Evolutionary conservation across 2,329 filamentous ascomycete species (phyloP).

Genomic region (Plectosphaerella sp.): DNA sequence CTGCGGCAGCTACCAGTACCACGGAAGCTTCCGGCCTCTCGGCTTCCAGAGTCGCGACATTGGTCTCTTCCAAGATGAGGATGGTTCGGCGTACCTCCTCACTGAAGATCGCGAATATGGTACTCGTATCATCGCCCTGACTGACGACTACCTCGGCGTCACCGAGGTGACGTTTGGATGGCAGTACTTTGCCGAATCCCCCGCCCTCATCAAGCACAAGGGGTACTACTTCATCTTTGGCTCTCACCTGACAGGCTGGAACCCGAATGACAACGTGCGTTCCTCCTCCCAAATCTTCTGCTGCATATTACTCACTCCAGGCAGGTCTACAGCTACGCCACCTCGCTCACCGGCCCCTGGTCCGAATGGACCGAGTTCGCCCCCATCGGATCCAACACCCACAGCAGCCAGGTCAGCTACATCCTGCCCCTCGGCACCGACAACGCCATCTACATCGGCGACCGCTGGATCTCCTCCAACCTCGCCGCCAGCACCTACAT

Average conservation of each 20-base stretch:
- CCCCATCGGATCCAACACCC: constrained; percentile 50
- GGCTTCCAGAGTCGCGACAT: constrained; percentile 42
- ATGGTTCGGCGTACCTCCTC: constrained; percentile 57
- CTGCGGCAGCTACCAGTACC: constrained; percentile 51
- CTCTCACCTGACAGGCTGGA: constrained; percentile 51
- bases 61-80: constrained; percentile 57
- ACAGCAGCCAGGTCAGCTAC: constrained; percentile 56
- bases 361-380: constrained; percentile 56
- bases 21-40: constrained; percentile 27
- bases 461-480: constrained; percentile 60
- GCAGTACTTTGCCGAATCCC: constrained; percentile 53
- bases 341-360: constrained; percentile 56
- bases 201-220: constrained; percentile 57
- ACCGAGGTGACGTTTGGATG: constrained; percentile 45
- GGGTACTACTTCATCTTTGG: constrained; percentile 63
- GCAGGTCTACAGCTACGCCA: constrained; percentile 50
- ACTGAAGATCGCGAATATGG: constrained; percentile 43
- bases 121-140: constrained; percentile 48
- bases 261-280: constrained; percentile 57
- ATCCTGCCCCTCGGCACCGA: constrained; percentile 40
- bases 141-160: constrained; percentile 52
- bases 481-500: constrained; percentile 58
- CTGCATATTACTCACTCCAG: neutral
- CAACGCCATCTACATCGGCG: constrained; percentile 58
- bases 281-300: constrained; percentile 1